Conservation (phyloP, 345 rosid species). For the Carallia pectinifolia region DNA sequence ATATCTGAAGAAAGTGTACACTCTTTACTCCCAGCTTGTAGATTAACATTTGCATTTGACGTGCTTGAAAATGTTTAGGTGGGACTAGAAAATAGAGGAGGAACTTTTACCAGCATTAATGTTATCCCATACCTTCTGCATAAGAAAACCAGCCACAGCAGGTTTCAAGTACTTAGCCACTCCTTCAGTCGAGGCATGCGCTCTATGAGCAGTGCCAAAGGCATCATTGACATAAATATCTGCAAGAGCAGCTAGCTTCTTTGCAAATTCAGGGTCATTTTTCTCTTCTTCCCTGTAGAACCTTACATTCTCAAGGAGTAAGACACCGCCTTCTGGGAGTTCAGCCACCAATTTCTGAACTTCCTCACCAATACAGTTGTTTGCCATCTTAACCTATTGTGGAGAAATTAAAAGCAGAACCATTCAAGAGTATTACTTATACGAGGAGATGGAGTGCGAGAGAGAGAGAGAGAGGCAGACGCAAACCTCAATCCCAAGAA, state of each 20-base stretch:
- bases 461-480: background rate
- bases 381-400: constrained; percentile 74
- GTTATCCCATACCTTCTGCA: constrained; percentile 64
- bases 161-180: constrained; percentile 80
- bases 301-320: constrained; percentile 88
- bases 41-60: too few species aligned
- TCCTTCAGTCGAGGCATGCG: constrained; percentile 97
- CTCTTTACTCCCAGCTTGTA: too few species aligned
- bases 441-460: too few species aligned
- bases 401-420: background rate
- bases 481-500: constrained; percentile 72
- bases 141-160: constrained; percentile 90
- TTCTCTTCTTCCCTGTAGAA: constrained; percentile 94
- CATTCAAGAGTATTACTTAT: too few species aligned
- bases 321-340: constrained; percentile 68
- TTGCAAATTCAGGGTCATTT: constrained; percentile 87
- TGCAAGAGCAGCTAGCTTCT: constrained; percentile 57
- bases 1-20: too few species aligned
- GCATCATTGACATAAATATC: constrained; percentile 36
- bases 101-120: too few species aligned
- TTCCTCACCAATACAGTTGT: constrained; percentile 78
- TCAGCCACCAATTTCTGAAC: constrained; percentile 70
- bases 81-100: too few species aligned
- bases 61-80: too few species aligned
- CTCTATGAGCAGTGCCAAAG: constrained; percentile 95